Evolutionary conservation across 2,329 filamentous ascomycete genomes (phyloP).

Genomic region (Dryadomyces sulphureus): DNA sequence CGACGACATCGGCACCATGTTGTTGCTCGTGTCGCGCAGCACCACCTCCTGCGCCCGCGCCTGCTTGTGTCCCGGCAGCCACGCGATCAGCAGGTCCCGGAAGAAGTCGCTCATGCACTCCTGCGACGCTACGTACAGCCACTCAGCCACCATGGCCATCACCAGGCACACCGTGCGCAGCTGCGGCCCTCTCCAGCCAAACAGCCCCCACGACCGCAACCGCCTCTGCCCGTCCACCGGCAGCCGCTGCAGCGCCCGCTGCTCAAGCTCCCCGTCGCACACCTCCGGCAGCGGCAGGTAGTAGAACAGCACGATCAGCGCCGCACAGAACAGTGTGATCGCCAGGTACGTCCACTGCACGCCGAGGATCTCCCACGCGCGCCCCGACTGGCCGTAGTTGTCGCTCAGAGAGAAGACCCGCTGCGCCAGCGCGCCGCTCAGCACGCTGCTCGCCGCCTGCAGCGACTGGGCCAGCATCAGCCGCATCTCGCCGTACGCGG

Average conservation of each 20-base stretch:
- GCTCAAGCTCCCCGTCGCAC: slow-evolving; percentile 37
- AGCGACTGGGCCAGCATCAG: slow-evolving; percentile 63
- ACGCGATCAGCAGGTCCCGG: slow-evolving; percentile 29
- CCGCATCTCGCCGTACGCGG: slow-evolving; percentile 57
- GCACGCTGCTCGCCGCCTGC: slow-evolving; percentile 59
- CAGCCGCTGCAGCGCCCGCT: slow-evolving; percentile 28
- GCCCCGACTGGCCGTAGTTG: slow-evolving; percentile 12
- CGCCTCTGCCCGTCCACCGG: slow-evolving; percentile 35
- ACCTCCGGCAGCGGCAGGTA: slow-evolving; percentile 53
- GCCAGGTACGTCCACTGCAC: slow-evolving; percentile 82
- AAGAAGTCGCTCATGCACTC: slow-evolving; percentile 50
- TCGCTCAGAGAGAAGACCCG: slow-evolving; percentile 58
- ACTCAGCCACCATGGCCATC: slow-evolving; percentile 62
- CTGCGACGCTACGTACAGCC: slow-evolving; percentile 65
- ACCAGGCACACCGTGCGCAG: slow-evolving; percentile 44
- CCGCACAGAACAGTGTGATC: slow-evolving; percentile 59
- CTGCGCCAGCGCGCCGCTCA: slow-evolving; percentile 58
- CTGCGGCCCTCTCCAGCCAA: slow-evolving; percentile 37
- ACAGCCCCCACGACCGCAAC: slow-evolving; percentile 23
- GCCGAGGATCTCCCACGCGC: slow-evolving; percentile 43
- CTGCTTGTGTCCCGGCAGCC: slow-evolving; percentile 13
- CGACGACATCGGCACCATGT: slow-evolving; percentile 14
- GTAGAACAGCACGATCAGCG: slow-evolving; percentile 53
- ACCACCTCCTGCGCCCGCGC: background rate
- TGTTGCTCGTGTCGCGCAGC: slow-evolving; percentile 22